Conservation (phyloP, 805 yeast species). For the Saturnispora ahearnii region DNA sequence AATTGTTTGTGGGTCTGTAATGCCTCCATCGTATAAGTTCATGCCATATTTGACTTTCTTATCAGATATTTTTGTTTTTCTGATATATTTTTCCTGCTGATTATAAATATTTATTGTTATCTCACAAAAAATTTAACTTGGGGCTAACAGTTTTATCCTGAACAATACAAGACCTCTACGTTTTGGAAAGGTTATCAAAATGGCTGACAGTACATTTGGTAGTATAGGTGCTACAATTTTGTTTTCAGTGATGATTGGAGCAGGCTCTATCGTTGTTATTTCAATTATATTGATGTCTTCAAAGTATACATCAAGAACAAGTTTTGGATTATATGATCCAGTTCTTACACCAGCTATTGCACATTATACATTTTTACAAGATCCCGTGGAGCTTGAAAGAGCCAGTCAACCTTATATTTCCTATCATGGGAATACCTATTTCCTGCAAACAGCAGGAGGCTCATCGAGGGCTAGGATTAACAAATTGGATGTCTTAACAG, state of each 20-base stretch:
- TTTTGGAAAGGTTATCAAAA: background rate
- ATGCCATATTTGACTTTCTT: too few species aligned
- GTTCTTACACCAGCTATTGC: conserved; percentile 8
- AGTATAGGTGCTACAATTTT: conserved; percentile 51
- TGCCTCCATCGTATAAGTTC: too few species aligned
- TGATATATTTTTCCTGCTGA: background rate
- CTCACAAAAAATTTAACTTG: too few species aligned
- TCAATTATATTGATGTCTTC: conserved; percentile 52
- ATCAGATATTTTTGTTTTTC: too few species aligned
- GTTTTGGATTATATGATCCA: conserved; percentile 43
- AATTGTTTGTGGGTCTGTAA: too few species aligned
- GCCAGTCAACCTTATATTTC: conserved; percentile 9
- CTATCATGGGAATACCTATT: conserved; percentile 5
- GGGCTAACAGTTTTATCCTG: background rate
- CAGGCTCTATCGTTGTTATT: conserved; percentile 49
- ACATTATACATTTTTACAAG: conserved; percentile 13
- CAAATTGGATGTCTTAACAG: conserved; percentile 42
- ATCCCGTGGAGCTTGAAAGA: conserved; percentile 1
- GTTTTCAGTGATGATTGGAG: conserved; percentile 54
- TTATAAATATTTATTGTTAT: background rate
- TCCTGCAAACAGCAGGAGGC: conserved; percentile 1
- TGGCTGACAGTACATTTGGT: conserved; percentile 17
- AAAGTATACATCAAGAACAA: conserved; percentile 49
- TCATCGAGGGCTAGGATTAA: conserved; percentile 15
- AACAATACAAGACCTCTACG: background rate